Percentiles rank a stretch among this genome's conserved stretches.
Evolutionary conservation across 108 stramenopile genomes (phyloP).

Genomic region (Cyclotella baltica): DNA sequence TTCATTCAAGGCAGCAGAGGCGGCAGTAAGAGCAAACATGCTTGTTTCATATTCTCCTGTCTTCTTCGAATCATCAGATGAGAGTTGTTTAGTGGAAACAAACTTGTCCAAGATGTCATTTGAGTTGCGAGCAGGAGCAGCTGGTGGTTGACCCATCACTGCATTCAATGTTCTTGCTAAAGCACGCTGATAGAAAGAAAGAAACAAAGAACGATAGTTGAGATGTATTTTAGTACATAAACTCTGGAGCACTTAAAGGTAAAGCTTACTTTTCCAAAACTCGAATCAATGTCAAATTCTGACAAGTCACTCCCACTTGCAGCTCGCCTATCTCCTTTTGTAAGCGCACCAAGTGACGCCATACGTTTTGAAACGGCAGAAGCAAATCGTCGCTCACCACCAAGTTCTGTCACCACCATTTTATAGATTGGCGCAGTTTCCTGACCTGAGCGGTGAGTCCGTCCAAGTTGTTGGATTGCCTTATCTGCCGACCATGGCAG

Average conservation of each 20-base stretch:
- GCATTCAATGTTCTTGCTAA: constrained; percentile 42
- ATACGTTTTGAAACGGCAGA: constrained; percentile 83
- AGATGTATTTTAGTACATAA: too few relatives aligned
- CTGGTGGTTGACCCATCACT: constrained; percentile 23
- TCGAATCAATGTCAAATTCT: constrained; percentile 61
- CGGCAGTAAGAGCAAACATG: constrained; percentile 25
- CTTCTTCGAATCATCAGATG: neutral
- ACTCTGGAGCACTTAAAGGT: neutral
- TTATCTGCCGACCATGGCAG: neutral
- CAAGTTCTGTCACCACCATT: constrained; percentile 69
- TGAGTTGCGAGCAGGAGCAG: constrained; percentile 33
- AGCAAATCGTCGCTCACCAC: constrained; percentile 85
- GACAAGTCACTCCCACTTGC: constrained; percentile 59
- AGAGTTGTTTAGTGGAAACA: neutral
- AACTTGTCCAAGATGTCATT: constrained; percentile 54
- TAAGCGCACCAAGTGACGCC: constrained; percentile 80
- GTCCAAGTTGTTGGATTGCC: constrained; percentile 77
- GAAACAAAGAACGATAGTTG: neutral
- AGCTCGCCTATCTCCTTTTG: constrained; percentile 82
- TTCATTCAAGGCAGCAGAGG: constrained; percentile 36
- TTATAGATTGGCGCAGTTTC: constrained; percentile 70
- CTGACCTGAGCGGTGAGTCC: constrained; percentile 84
- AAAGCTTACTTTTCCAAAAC: constrained; percentile 35
- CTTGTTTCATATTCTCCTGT: constrained; percentile 22
- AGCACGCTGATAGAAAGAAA: constrained; percentile 13